A percentile compares a stretch with the other conserved stretches of the same genome.
phyloP scores from a whole-genome alignment of 768 basidiomycete genomes.

The Leccinum uliginosum region DNA sequence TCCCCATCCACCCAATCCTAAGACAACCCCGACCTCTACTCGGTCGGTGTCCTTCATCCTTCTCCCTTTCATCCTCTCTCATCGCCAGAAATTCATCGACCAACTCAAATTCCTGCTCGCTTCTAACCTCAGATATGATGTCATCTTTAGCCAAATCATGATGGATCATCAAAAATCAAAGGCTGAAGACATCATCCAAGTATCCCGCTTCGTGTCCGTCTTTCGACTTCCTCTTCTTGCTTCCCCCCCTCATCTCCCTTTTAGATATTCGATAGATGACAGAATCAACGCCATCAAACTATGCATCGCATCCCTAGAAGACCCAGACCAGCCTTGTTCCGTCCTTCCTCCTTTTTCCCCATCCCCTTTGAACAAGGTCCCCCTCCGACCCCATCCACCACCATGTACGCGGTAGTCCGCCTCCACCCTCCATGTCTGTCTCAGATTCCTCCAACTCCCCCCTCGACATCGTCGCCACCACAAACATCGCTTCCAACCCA shows the following conservation, averaged over 20 bases:
- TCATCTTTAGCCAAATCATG: constrained; percentile 22
- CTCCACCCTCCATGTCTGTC: constrained; percentile 12
- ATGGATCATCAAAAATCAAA: constrained; percentile 18
- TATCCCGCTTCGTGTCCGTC: constrained; percentile 41
- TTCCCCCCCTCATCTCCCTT: not conserved
- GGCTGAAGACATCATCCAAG: constrained; percentile 34
- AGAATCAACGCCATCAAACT: constrained; percentile 38
- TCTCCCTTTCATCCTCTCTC: not conserved
- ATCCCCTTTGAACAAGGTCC: constrained; percentile 1
- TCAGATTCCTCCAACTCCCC: constrained; percentile 18
- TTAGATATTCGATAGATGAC: constrained; percentile 33
- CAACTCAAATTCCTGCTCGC: constrained; percentile 27
- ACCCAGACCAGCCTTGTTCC: not conserved
- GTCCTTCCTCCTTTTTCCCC: not conserved
- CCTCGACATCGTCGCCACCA: not conserved
- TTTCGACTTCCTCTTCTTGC: not conserved
- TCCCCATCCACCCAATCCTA: constrained; percentile 7
- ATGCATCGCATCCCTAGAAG: constrained; percentile 24
- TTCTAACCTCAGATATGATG: constrained; percentile 14
- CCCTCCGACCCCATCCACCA: not conserved
- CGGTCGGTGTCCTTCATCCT: not conserved
- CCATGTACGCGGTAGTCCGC: constrained; percentile 6
- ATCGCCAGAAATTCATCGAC: constrained; percentile 25
- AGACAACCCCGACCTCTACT: constrained; percentile 17
- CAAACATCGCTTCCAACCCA: not conserved